phyloP scores from a whole-genome alignment of 2,329 filamentous ascomycete species.

The Clonostachys rosea region DNA sequence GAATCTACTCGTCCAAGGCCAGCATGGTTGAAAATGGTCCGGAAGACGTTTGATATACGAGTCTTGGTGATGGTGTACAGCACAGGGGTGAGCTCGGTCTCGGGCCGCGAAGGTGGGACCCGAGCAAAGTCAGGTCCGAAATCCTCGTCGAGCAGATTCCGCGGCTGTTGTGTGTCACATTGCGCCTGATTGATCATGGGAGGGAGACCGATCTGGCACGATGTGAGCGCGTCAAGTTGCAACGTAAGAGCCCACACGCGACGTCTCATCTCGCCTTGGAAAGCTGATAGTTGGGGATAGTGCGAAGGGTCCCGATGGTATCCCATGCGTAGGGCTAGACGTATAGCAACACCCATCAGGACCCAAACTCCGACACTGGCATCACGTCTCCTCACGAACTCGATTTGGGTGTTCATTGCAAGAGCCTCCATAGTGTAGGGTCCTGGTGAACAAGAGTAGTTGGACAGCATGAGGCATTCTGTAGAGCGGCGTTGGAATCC shows the following conservation, averaged over 20 bases:
- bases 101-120: conserved; percentile 4
- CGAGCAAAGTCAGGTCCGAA: conserved; percentile 2
- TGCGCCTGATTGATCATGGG: conserved; percentile 42
- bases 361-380: conserved; percentile 12
- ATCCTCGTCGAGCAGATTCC: conserved; percentile 7
- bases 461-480: too few species aligned
- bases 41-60: background rate
- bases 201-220: conserved; percentile 61
- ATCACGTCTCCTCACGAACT: too few species aligned
- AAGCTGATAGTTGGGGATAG: conserved; percentile 41
- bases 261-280: conserved; percentile 42
- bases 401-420: too few species aligned
- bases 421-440: too few species aligned
- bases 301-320: conserved; percentile 51
- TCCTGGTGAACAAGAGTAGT: too few species aligned
- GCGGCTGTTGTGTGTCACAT: conserved; percentile 5
- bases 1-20: background rate
- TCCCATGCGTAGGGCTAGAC: conserved; percentile 54
- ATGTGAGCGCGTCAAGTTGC: conserved; percentile 56
- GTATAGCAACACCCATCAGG: conserved; percentile 42
- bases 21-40: background rate
- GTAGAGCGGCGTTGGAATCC: too few species aligned
- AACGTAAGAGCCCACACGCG: conserved; percentile 39
- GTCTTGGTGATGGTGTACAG: too few species aligned
- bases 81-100: conserved; percentile 8